Base-by-base conservation (phyloP, 2,329 filamentous ascomycete genomes). In the Hymenoscyphus albidus region DNA sequence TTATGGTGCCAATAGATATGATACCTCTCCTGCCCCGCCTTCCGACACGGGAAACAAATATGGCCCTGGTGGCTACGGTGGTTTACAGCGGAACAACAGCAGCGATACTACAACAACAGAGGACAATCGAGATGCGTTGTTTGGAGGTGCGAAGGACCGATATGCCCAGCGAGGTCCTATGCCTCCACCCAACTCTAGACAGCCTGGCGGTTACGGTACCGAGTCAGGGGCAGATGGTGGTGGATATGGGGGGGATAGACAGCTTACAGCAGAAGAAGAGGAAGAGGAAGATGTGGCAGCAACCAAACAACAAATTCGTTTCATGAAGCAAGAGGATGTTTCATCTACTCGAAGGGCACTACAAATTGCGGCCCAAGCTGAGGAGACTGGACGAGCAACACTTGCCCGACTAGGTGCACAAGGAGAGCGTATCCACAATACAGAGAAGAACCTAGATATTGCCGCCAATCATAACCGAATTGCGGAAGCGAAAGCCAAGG, bases 391-490 rank as follows among this genome's bases (percentile, higher is more conserved):
- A 57, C 84, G 88, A 31, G 84, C 86, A 60, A 93, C 90, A 0
- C 82, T 94, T 44, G 88, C 86, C 48, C 83, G 89, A 64, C 84
- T 96, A 13, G 90, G 88, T 62, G 86, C 84, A 14, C 93, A 97
- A 76, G 90, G 89, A 65, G 92, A 96, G 74, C 84, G 89, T 16
- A 83, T 96, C 63, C 86, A 93, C 75, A 92, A 93, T 73, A 91
- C 90, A 0, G 91, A 96, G 76, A 86, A 86, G 77, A 92, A 94
- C 72, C 82, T 97, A 64, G 92, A 97, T 71, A 81, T 91, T 69
- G 90, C 92, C 3, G 79, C 85, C n/a, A 89, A 88, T 68, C 88
- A 93, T 74, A 91, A 91, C 71, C 85, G 87, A 64, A 80, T 90
- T 65, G 91, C 91, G 0, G 88, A 93, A 70, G 91, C 93, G 70